Base-by-base conservation (phyloP, 768 basidiomycete genomes). In the Cyclocybe aegerita region DNA sequence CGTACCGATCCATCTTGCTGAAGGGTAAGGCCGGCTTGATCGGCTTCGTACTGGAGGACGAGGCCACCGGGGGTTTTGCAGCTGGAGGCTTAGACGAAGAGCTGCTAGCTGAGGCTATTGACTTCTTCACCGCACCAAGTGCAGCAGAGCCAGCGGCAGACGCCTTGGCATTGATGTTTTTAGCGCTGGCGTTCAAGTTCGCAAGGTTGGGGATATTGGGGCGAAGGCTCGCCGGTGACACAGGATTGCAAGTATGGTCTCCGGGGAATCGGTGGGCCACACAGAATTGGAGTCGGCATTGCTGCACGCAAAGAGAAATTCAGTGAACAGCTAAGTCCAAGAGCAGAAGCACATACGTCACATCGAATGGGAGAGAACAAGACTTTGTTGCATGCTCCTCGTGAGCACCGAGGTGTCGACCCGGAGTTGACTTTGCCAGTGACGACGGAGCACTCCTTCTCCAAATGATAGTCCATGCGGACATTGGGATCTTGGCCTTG, bases 401-500 rank as follows among this genome's bases (percentile, higher is more conserved):
- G 70, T 1, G 80, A 82, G 65, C 86, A 91, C 17, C 75, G 64
- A 0, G 85, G 88, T 51, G 72, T 72, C 12, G 80, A 72, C 52
- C 71, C 74, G n/a, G 80, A 70, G 55, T 72, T 75, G 14, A 76
- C 66, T 62, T 75, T 82, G 6, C 88, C 89, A 0, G 83, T 87
- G 71, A 85, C 82, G 33, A 83, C 82, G 9, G 78, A 76, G 59
- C 90, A 93, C 39, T 85, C 84, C 0, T 60, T 73, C 16, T 62
- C 71, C 55, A 94, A 78, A 63, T 93, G 91, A 0, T 71, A 68
- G 57, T 93, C 90, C 86, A 94, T 91, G 42, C 83, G 79, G 37
- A 82, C 67, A 57, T 93, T 93, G 9, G 90, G 88, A 59, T 93
- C 88, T 63, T 89, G 82, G 23, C 86, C 86, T 0, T 77, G 82